These are phyloP conservation scores for Solanum etuberosum DNA, from an alignment of 257 asterid genomes.

Conservation along the genomic window DNA sequence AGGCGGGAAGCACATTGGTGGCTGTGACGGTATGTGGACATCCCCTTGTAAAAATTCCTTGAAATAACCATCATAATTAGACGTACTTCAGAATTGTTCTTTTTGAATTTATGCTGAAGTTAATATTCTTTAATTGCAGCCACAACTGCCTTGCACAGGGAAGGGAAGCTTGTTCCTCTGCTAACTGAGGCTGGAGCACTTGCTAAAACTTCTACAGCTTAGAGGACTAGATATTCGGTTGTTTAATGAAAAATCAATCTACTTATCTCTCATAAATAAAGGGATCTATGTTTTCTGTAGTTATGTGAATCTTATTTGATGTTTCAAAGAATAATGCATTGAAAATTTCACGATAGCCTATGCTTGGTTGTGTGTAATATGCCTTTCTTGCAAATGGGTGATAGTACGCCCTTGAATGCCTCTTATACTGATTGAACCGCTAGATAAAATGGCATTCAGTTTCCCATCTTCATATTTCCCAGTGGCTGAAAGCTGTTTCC, in stretches of 20 bases:
- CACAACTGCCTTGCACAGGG: constrained; percentile 49
- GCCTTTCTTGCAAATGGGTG: too few relatives aligned
- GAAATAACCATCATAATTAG: not conserved
- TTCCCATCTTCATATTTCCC: not conserved
- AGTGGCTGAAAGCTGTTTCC: not conserved
- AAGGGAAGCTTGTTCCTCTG: constrained; percentile 64
- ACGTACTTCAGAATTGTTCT: not conserved
- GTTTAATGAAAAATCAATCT: not conserved
- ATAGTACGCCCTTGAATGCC: not conserved
- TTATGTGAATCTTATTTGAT: too few relatives aligned
- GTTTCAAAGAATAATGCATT: too few relatives aligned
- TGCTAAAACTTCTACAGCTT: constrained; percentile 43
- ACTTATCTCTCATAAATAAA: not conserved
- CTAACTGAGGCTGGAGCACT: constrained; percentile 78
- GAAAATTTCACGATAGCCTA: too few relatives aligned
- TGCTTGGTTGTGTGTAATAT: too few relatives aligned
- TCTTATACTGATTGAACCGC: too few relatives aligned
- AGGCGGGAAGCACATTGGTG: constrained; percentile 86
- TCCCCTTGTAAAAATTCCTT: not conserved
- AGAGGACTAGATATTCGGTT: not conserved
- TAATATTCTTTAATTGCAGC: constrained; percentile 28
- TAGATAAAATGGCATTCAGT: too few relatives aligned
- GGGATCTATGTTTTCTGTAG: not conserved
- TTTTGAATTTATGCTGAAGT: too few relatives aligned
- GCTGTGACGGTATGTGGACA: constrained; percentile 58